Percentiles rank a stretch among this genome's conserved stretches.
phyloP scores from a whole-genome alignment of 805 yeast species.

The Metschnikowia gelsemii region DNA sequence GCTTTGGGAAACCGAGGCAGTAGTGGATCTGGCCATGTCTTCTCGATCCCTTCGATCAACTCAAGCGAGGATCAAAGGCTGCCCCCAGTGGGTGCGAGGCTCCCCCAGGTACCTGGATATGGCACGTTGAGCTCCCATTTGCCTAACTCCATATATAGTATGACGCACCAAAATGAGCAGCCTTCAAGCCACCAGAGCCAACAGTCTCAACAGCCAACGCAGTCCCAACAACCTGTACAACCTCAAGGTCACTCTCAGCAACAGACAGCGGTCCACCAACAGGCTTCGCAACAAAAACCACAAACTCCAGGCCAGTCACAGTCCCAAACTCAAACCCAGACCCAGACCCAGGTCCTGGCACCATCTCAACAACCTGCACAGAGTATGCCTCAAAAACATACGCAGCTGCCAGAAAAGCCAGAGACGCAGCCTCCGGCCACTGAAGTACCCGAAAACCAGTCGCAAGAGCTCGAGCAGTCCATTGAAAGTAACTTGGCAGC shows the following conservation, averaged over 20 bases:
- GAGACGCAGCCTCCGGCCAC: constrained; percentile 12
- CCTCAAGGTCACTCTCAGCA: constrained; percentile 4
- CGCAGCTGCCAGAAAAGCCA: constrained; percentile 19
- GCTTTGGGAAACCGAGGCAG: constrained; percentile 44
- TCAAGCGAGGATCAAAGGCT: constrained; percentile 29
- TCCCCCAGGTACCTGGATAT: constrained; percentile 21
- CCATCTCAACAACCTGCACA: constrained; percentile 21
- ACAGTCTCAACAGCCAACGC: constrained; percentile 19
- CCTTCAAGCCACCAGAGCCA: constrained; percentile 16
- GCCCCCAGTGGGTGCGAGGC: constrained; percentile 13
- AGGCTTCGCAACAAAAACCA: constrained; percentile 5
- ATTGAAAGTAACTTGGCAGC: constrained; percentile 6
- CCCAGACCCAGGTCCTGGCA: constrained; percentile 13
- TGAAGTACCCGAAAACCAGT: constrained; percentile 8
- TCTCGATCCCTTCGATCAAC: constrained; percentile 49
- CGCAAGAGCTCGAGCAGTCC: constrained; percentile 10
- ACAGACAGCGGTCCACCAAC: neutral
- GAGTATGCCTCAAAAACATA: constrained; percentile 22
- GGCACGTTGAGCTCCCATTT: constrained; percentile 20
- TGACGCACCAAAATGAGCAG: constrained; percentile 31
- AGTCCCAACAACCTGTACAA: constrained; percentile 3
- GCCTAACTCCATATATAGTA: constrained; percentile 20
- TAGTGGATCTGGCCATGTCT: constrained; percentile 44
- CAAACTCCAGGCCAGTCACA: constrained; percentile 10
- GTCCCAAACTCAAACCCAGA: neutral